Conservation (phyloP, 2,329 filamentous ascomycete species). For the Fusarium virguliforme region DNA sequence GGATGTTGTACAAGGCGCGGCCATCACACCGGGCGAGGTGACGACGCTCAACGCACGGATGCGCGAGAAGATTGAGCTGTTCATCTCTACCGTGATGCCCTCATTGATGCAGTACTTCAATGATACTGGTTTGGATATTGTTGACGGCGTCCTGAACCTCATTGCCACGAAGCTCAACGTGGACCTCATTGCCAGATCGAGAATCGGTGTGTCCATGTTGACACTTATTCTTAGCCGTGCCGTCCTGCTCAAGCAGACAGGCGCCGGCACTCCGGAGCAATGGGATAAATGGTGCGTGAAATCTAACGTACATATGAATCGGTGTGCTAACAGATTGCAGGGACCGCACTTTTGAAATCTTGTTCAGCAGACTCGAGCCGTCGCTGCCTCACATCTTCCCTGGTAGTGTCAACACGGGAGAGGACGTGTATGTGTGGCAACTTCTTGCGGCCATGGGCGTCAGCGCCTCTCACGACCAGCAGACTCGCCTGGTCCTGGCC, state of each 20-base stretch:
- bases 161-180: slow-evolving; percentile 88
- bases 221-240: slow-evolving; percentile 96
- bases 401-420: slow-evolving; percentile 87
- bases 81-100: slow-evolving; percentile 89
- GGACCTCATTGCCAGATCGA: slow-evolving; percentile 86
- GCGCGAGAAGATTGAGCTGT: slow-evolving; percentile 93
- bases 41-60: slow-evolving; percentile 80
- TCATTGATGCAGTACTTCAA: slow-evolving; percentile 91
- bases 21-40: slow-evolving; percentile 81
- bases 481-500: slow-evolving; percentile 92
- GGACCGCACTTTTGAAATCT: slow-evolving; percentile 84
- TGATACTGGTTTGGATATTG: slow-evolving; percentile 91
- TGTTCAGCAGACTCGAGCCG: slow-evolving; percentile 91
- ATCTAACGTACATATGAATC: neutral
- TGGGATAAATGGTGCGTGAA: slow-evolving; percentile 83
- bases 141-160: slow-evolving; percentile 89
- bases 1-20: slow-evolving; percentile 88
- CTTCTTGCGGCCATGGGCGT: slow-evolving; percentile 96
- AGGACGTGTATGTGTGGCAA: slow-evolving; percentile 98
- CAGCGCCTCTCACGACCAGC: slow-evolving; percentile 92
- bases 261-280: slow-evolving; percentile 77
- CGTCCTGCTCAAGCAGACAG: slow-evolving; percentile 90
- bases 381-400: slow-evolving; percentile 91
- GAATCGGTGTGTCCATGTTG: slow-evolving; percentile 89
- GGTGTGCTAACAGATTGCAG: slow-evolving; percentile 61